These are phyloP conservation scores for Mariannaea sp. DNA, from an alignment of 2,329 filamentous ascomycete genomes.

Conservation along the genomic window DNA sequence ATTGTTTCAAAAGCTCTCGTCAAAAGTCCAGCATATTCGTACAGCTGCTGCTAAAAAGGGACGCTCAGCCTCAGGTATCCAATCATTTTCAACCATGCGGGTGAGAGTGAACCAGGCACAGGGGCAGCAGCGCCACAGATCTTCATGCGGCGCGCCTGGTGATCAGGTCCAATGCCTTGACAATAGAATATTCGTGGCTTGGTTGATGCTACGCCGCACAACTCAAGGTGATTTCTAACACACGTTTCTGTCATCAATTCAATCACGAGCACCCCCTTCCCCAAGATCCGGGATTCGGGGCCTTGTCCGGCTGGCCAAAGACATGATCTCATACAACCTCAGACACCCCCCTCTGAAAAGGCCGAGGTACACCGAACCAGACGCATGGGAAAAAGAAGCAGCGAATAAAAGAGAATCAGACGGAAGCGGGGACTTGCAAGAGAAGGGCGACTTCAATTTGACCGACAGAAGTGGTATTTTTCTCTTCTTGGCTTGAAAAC, in stretches of 20 bases:
- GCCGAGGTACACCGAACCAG: slow-evolving; percentile 14
- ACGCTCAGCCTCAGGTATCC: too few relatives aligned
- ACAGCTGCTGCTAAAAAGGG: too few relatives aligned
- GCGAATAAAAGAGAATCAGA: slow-evolving; percentile 1
- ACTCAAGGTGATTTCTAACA: not conserved
- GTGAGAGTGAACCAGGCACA: not conserved
- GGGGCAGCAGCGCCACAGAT: slow-evolving; percentile 10
- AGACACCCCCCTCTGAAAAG: not conserved
- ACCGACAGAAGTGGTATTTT: slow-evolving; percentile 1
- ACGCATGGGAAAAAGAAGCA: not conserved
- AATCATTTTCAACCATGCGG: not conserved
- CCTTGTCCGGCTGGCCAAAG: not conserved
- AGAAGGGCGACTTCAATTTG: not conserved
- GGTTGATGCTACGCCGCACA: slow-evolving; percentile 10
- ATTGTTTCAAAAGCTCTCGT: too few relatives aligned
- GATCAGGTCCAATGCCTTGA: slow-evolving; percentile 6
- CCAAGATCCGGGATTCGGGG: slow-evolving; percentile 7
- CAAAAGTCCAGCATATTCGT: too few relatives aligned
- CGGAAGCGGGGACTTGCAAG: too few relatives aligned
- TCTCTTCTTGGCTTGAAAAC: too few relatives aligned
- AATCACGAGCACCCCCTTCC: slow-evolving; percentile 1
- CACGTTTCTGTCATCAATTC: too few relatives aligned
- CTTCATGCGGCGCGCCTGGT: slow-evolving; percentile 1
- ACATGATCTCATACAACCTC: too few relatives aligned
- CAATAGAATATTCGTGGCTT: slow-evolving; percentile 8